phyloP scores from a whole-genome alignment of 1,284 basidiomycete species.

The Malassezia sp. region DNA sequence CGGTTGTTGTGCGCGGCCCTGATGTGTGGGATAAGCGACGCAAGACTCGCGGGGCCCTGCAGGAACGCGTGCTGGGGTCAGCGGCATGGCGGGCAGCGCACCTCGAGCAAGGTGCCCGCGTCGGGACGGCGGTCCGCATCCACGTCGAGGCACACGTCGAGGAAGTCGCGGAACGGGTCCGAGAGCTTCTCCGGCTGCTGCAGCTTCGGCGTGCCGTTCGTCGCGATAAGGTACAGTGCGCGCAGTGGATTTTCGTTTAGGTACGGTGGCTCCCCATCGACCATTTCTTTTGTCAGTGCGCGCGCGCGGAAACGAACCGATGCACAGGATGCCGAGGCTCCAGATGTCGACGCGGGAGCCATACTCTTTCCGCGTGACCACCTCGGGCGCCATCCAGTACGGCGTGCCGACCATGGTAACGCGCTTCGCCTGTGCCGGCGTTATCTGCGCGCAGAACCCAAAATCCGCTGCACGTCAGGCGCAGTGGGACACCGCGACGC shows the following conservation, averaged over 20 bases:
- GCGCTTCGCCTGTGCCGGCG: conserved; percentile 78
- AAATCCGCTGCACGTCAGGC: conserved; percentile 69
- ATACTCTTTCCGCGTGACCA: conserved; percentile 95
- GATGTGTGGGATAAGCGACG: conserved; percentile 14
- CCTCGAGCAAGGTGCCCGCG: conserved; percentile 71
- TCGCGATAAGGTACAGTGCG: conserved; percentile 89
- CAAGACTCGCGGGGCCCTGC: neutral
- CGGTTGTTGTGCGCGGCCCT: conserved; percentile 12
- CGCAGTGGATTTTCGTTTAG: conserved; percentile 92
- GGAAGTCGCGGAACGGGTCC: conserved; percentile 76
- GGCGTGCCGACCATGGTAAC: conserved; percentile 99
- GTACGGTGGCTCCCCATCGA: conserved; percentile 96
- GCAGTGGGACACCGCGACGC: conserved; percentile 50
- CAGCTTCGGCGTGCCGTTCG: conserved; percentile 93
- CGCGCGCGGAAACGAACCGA: too few species aligned
- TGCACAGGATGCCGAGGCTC: conserved; percentile 97
- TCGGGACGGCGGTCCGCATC: conserved; percentile 85
- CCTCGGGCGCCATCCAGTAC: conserved; percentile 99
- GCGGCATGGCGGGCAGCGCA: too few species aligned
- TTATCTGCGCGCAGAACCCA: conserved; percentile 95
- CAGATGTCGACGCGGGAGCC: conserved; percentile 98
- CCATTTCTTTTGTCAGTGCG: too few species aligned
- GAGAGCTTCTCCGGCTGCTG: conserved; percentile 86
- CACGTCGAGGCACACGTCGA: conserved; percentile 80
- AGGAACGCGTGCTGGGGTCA: conserved; percentile 9